phyloP scores from a whole-genome alignment of 1,139 yeast species.

The Debaryomyces fabryi region DNA sequence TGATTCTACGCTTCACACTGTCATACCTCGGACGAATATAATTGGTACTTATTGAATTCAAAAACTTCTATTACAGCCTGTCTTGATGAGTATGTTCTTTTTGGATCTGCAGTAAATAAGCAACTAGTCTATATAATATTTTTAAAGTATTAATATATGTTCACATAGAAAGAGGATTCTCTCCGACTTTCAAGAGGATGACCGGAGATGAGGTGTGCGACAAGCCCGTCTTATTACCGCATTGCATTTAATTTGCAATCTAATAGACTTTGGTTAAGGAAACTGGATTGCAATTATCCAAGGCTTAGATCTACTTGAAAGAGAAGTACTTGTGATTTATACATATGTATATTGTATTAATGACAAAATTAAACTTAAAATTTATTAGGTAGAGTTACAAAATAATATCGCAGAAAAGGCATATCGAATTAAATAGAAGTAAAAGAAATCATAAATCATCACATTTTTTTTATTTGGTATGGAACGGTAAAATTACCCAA shows the following conservation, averaged over 20 bases:
- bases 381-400: not conserved
- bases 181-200: too few species aligned
- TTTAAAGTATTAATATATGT: not conserved
- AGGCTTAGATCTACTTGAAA: not conserved
- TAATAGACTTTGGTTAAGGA: not conserved
- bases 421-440: not conserved
- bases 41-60: not conserved
- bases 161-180: not conserved
- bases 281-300: not conserved
- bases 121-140: not conserved
- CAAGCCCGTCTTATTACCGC: conserved; percentile 1
- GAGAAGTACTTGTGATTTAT: not conserved
- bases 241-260: not conserved
- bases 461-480: not conserved
- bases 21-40: not conserved
- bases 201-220: conserved; percentile 2
- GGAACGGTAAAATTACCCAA: not conserved
- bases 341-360: not conserved
- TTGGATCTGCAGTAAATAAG: not conserved
- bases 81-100: not conserved
- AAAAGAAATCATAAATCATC: not conserved
- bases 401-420: not conserved
- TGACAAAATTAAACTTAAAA: conserved; percentile 6
- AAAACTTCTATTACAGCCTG: not conserved
- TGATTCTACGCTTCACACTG: not conserved